These are phyloP conservation scores for Melaleuca quinquenervia DNA, from an alignment of 345 rosid species.

Conservation along the genomic window DNA sequence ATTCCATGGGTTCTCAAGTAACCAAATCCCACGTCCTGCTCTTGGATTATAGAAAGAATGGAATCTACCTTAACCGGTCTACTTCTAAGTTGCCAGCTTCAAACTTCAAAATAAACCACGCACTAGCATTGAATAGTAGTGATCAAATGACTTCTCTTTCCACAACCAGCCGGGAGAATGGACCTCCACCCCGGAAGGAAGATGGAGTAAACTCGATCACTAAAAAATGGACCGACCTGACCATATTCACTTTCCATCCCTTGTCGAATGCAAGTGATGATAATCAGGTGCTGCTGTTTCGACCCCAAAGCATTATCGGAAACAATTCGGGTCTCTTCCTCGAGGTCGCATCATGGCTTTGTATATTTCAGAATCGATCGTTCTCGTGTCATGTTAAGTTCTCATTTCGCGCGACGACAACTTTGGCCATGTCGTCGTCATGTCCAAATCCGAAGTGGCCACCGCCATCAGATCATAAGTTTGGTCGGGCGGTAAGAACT, in stretches of 20 bases:
- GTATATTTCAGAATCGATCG: not conserved
- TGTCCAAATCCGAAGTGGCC: not conserved
- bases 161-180: not conserved
- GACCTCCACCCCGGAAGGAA: not conserved
- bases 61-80: not conserved
- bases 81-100: not conserved
- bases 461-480: not conserved
- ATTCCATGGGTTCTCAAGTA: not conserved
- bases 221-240: not conserved
- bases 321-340: not conserved
- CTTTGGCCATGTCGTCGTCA: not conserved
- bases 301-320: not conserved
- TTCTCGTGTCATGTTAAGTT: not conserved
- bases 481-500: not conserved
- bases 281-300: not conserved
- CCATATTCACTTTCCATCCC: not conserved
- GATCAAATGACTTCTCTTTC: not conserved
- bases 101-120: not conserved
- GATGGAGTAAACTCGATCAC: not conserved
- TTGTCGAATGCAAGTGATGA: not conserved
- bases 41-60: not conserved
- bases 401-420: not conserved
- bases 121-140: not conserved
- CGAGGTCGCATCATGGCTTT: not conserved
- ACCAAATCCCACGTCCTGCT: not conserved